Conservation (phyloP, 176 grass and related monocot species). For the Hordeum vulgare region MorexV3_pseudomolecules_assembly NC_058518.1:293286061-293286560, state of each 20-base stretch:
- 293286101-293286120: conserved; percentile 70
- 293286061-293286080: conserved; percentile 65
- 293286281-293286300: not conserved
- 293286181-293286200: conserved; percentile 55
- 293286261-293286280: conserved; percentile 10
- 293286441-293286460: conserved; percentile 11
- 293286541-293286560: conserved; percentile 10
- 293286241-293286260: not conserved
- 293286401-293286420: conserved; percentile 9
- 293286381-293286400: conserved; percentile 5
- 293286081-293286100: conserved; percentile 68
- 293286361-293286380: not conserved
- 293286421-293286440: conserved; percentile 18
- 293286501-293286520: not conserved
- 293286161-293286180: conserved; percentile 41
- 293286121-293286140: conserved; percentile 78
- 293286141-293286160: conserved; percentile 63
- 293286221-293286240: not conserved
- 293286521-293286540: not conserved
- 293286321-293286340: conserved; percentile 14
- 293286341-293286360: not conserved
- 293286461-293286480: not conserved
- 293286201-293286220: conserved; percentile 31
- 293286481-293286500: not conserved
- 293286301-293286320: conserved; percentile 14